Evolutionary conservation across 495 filamentous ascomycete species (phyloP), one percentile per base, ranked within the genome.

Genomic region (Trichoderma orchidacearum): DNA sequence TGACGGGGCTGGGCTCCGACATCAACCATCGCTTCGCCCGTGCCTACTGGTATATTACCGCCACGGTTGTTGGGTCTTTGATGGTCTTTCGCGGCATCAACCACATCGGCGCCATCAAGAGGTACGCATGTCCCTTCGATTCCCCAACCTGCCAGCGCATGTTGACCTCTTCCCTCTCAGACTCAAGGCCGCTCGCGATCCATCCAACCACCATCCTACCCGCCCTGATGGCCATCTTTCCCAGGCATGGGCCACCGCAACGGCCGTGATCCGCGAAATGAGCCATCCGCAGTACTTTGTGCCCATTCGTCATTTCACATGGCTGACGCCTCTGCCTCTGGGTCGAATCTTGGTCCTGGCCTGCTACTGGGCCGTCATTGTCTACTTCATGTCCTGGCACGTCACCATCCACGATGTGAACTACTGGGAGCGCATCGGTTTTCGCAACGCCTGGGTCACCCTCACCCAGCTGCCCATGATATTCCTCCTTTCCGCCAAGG

Each of bases 381-480:
- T 82, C 56, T 75, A 78, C 31, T 77, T 87, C 60, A 76, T 83
- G 68, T 66, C 75, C 21, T 69, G 74, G 30, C 68, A 69, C 51
- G 70, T 69, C 21, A 63, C 79, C 58, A 70, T 70, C 54, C 51
- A 68, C 51, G 68, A 75, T 30, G 56, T 62, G 57, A 65, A 72
- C 38, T 74, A 69, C 62, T 87, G 79, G 75, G 87, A 94, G 65
- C 72, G 81, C 52, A 79, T 93, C 55, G 89, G 80, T 7, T 90
- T 84, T 64, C 83, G 89, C 36, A 81, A 82, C 41, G 89, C 83
- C 6, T 91, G 83, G 74, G 75, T 95, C 32, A 79, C 87, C 17
- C 75, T 89, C 56, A 81, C 80, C n/a, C 90, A 95, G 67, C 64
- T 95, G n/a, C 89, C 89, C 2, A 64, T 95, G 13, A 72, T 95